Conservation (phyloP, 306 rosid species). For the Vigna unguiculata region DNA sequence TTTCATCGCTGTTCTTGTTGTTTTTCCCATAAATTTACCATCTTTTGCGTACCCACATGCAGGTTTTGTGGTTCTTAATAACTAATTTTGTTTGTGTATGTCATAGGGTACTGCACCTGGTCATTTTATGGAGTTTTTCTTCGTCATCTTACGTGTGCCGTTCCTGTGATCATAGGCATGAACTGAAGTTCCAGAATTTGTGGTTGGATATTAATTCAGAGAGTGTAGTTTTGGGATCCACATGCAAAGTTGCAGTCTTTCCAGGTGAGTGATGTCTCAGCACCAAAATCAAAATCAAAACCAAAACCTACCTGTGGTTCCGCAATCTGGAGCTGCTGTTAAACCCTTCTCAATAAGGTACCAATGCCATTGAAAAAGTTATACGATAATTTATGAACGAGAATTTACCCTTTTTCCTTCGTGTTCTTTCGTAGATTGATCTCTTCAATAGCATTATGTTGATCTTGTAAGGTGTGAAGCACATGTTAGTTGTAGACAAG, state of each 20-base stretch:
- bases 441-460: constrained; percentile 28
- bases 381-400: not conserved
- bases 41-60: constrained; percentile 35
- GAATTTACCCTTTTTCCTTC: not conserved
- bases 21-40: constrained; percentile 23
- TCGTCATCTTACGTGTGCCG: not conserved
- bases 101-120: constrained; percentile 28
- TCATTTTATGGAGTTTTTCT: constrained; percentile 49
- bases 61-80: constrained; percentile 1
- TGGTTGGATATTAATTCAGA: not conserved
- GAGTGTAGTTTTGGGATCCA: constrained; percentile 7
- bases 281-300: constrained; percentile 30
- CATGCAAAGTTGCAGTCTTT: constrained; percentile 37
- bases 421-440: constrained; percentile 39
- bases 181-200: constrained; percentile 41
- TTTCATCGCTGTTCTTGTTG: constrained; percentile 6
- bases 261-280: constrained; percentile 45
- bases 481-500: too few relatives aligned
- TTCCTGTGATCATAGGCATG: not conserved
- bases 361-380: not conserved
- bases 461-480: not conserved
- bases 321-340: constrained; percentile 46
- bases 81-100: constrained; percentile 39
- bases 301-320: constrained; percentile 50
- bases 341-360: constrained; percentile 70